Base-by-base conservation (phyloP, 1,284 basidiomycete species). In the Sporisorium scitamineum region DNA sequence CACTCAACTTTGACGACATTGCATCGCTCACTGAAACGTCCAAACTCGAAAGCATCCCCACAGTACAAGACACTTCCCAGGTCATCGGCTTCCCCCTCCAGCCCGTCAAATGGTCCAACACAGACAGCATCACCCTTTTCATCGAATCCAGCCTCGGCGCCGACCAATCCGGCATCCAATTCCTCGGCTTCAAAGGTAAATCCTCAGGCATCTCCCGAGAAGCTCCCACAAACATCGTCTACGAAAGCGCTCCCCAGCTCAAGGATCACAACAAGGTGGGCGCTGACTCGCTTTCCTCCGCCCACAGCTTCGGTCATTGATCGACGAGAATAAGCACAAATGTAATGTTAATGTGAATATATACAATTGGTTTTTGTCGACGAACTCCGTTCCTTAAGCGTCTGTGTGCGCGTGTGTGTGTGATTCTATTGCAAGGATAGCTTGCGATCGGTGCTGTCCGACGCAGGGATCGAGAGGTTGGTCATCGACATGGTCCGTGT, bases 101-200 rank as follows among this genome's bases (percentile, higher is more conserved):
- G 11, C 76, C 70, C 1, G 79, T 83, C 51, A 81, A 82, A 37
- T 84, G 83, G 66, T 45, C 76, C 27, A 78, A 79, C 47, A 83
- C 84, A 10, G 72, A 78, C 39, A 26, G 39, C 26, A 26, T 85
- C 47, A 80, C 80, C 18, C 51, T 85, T 47, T 85, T 83, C 48
- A 52, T 85, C 39, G 76, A 79, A 11, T 41, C 60, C 11, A 55
- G 56, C 34, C 31, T 72, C 14, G 81, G 79, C 39, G 67, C 45
- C 6, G 64, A 79, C 11, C 63, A 68, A 14, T 31, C 68, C 3
- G 62, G 41, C 5, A 70, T 85, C 52, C 79, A 78, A 26, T 85
- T 79, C 61, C 24, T 82, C 4, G 83, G 82, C 13, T 82, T 85
- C 71, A 78, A 80, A 18, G 83, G 83, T 24, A 80, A 82, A 48